These are phyloP conservation scores for Allium cepa DNA, from an alignment of 106 monocot genomes.

Conservation along the genomic window DNA sequence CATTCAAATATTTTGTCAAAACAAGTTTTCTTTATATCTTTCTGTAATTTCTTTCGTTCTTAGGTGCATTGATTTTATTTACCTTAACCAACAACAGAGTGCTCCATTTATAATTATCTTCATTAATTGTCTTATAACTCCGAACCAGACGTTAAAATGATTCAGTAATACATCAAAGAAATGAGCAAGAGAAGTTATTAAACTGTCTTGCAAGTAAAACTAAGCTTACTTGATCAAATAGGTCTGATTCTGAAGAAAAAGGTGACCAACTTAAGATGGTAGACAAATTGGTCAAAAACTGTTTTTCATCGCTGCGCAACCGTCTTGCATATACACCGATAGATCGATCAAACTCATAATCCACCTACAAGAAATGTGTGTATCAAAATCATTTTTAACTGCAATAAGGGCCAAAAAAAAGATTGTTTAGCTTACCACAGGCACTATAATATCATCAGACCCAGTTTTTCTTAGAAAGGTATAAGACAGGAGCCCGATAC, in stretches of 20 bases:
- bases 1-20: too few species aligned
- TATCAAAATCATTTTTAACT: not conserved
- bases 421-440: slow-evolving; percentile 37
- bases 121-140: too few species aligned
- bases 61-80: too few species aligned
- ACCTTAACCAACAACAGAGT: too few species aligned
- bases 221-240: slow-evolving; percentile 65
- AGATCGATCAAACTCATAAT: slow-evolving; percentile 46
- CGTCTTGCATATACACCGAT: slow-evolving; percentile 25
- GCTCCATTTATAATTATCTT: too few species aligned
- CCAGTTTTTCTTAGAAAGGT: slow-evolving; percentile 71
- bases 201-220: not conserved
- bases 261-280: slow-evolving; percentile 80
- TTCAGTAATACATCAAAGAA: too few species aligned
- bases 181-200: too few species aligned
- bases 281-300: slow-evolving; percentile 54
- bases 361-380: slow-evolving; percentile 40
- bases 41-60: too few species aligned
- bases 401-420: not conserved
- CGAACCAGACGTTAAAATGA: too few species aligned
- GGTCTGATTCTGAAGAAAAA: slow-evolving; percentile 60
- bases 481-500: slow-evolving; percentile 85
- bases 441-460: slow-evolving; percentile 74
- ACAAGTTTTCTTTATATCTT: too few species aligned
- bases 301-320: slow-evolving; percentile 30